Base-by-base conservation (phyloP, 176 grass and related monocot genomes). In the Neostapfia colusana region DNA sequence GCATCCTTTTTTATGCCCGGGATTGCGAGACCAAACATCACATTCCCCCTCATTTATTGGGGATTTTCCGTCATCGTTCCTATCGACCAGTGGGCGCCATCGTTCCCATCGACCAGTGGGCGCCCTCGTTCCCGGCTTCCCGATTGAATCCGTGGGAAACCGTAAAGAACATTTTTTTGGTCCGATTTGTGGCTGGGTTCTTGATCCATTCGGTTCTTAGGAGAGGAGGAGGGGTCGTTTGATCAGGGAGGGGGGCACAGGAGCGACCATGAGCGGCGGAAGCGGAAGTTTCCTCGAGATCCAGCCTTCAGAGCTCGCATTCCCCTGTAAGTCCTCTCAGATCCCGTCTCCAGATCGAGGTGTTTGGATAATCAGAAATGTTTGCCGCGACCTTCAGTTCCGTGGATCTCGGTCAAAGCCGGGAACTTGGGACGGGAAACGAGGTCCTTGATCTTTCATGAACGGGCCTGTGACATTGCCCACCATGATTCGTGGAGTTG, bases 251-350 rank as follows among this genome's bases (percentile, higher is more conserved):
- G 25, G 31, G 75, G 65, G 61, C 44, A 65, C 42, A 63, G 39
- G 39, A 80, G 72, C 58, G 27, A 57, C 18, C 78, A 93, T 93
- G 90, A 84, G 84, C 73, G 84, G 87, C 53, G 87, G 77, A 55
- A 80, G 65, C 58, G 85, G 44, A 81, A 84, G 53, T 72, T 81
- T 92, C 49, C 91, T 99, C 68, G 89, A 99, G 76, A 95, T 99
- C 91, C 89, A 90, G 63, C 95, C 95, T 8, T 81, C 73, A 20
- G 91, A 95, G 89, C 89, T 99, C 27, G 74, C 84, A 82, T 99
- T 99, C 48, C 89, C 76, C 10, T 99, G 95, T 99, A 88, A 95
- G 91, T 74, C 15, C 69, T 49, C 23, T 43, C 60, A 74, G 67
- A 86, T 80, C 82, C 67, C 62, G 76, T 58, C 8, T 65, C 63